These are phyloP conservation scores for Phellopilus nigrolimitatus DNA, from an alignment of 1,284 basidiomycete species.

Conservation along the genomic window DNA sequence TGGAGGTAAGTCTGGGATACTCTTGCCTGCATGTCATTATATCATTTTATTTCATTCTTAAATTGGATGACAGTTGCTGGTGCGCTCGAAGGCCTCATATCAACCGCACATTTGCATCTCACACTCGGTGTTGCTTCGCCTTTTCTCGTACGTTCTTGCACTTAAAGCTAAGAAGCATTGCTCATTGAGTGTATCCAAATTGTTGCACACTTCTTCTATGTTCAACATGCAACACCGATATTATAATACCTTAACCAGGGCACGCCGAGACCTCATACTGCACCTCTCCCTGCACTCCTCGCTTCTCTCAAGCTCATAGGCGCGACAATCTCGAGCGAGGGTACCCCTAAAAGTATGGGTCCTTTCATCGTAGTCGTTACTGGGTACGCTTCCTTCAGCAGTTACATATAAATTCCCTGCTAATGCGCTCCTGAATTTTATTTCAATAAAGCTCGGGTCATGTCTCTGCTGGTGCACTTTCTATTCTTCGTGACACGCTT, in stretches of 20 bases:
- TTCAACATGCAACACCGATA: neutral
- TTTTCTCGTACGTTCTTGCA: conserved; percentile 56
- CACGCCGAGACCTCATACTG: conserved; percentile 76
- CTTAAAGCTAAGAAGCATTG: too few relatives aligned
- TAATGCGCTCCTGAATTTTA: neutral
- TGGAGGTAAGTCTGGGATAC: conserved; percentile 69
- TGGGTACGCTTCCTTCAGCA: conserved; percentile 48
- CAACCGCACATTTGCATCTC: conserved; percentile 75
- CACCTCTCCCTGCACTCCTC: conserved; percentile 56
- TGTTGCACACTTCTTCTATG: neutral
- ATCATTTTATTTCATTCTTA: neutral
- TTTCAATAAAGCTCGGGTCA: conserved; percentile 57
- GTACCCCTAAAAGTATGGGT: conserved; percentile 60
- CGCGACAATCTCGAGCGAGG: conserved; percentile 48
- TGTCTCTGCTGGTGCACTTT: conserved; percentile 71
- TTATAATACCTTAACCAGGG: conserved; percentile 42
- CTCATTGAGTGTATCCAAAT: too few relatives aligned
- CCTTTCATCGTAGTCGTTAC: conserved; percentile 81
- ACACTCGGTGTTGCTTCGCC: conserved; percentile 77
- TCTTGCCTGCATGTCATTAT: neutral
- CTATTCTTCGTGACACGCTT: conserved; percentile 60
- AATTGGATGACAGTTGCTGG: conserved; percentile 63
- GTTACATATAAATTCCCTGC: neutral
- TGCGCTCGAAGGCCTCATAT: conserved; percentile 73
- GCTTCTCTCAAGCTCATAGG: conserved; percentile 57